Conservation (phyloP, 2,329 filamentous ascomycete genomes). For the Exophiala oligosperma region DNA sequence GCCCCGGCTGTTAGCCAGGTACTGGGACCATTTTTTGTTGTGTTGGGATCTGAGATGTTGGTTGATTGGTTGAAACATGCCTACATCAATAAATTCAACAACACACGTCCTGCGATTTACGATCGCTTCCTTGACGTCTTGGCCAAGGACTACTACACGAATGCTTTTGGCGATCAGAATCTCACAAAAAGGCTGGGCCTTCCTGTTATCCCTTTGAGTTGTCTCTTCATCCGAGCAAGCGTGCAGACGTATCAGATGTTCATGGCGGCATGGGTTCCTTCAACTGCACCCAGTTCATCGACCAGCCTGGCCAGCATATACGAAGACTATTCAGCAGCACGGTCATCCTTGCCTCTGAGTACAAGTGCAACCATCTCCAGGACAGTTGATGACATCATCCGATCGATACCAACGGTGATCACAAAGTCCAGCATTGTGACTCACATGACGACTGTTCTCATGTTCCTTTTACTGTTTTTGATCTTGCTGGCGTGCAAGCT, state of each 20-base stretch:
- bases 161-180: slow-evolving; percentile 88
- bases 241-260: slow-evolving; percentile 99
- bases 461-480: slow-evolving; percentile 83
- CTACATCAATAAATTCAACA: slow-evolving; percentile 98
- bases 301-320: slow-evolving; percentile 46
- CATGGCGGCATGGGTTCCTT: slow-evolving; percentile 77
- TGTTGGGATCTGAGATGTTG: slow-evolving; percentile 92
- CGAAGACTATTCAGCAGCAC: slow-evolving; percentile 57
- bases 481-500: slow-evolving; percentile 83
- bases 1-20: slow-evolving; percentile 67
- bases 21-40: slow-evolving; percentile 87
- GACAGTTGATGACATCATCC: slow-evolving; percentile 40
- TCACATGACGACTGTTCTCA: slow-evolving; percentile 72
- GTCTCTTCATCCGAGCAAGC: slow-evolving; percentile 88
- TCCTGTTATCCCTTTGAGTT: slow-evolving; percentile 88
- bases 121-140: slow-evolving; percentile 86
- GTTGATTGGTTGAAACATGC: slow-evolving; percentile 97
- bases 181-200: slow-evolving; percentile 86
- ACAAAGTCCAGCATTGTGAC: slow-evolving; percentile 44
- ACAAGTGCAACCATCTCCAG: slow-evolving; percentile 54
- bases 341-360: slow-evolving; percentile 62
- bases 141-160: slow-evolving; percentile 97
- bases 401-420: slow-evolving; percentile 42
- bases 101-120: slow-evolving; percentile 88
- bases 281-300: slow-evolving; percentile 30